Base-by-base conservation (phyloP, 1,139 yeast species). In the Pichia inconspicua region DNA sequence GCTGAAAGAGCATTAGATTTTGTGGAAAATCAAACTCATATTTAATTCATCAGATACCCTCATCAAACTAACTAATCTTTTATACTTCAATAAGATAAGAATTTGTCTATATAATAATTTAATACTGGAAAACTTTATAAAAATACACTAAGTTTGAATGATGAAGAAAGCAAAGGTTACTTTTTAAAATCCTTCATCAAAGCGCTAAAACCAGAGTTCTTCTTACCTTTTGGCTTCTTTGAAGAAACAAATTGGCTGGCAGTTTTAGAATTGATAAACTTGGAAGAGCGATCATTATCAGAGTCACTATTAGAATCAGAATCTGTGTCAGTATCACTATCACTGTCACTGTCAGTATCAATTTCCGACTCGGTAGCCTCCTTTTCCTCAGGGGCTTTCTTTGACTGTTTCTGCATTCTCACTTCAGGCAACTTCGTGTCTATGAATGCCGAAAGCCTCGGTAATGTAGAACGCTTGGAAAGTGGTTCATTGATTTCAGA, bases 1-100 rank as follows among this genome's bases (percentile, higher is more conserved):
- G 74, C 76, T 51, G 82, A 78, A 10, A 87, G 84, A 51, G 97
- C 98, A 1, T 67, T 87, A 61, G 72, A 78, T 32, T 89, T 92
- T 66, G 82, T 90, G 25, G 94, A 84, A 57, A 90, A 86, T 25
- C 81, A 77, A 54, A 68, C 54, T 25, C 55, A 45, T 25, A 49
- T 53, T 35, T 55, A 46, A 32, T 17, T n/a, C 22, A 4, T 5
- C 4, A 22, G 22, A 22, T 22, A 22, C 22, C 22, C 22, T 22
- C 22, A 22, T 22, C 1, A 22, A 5, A 22, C 22, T 22, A 5
- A 22, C 5, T 22, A 22, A 22, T 22, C 4, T 22, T 22, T 22
- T 22, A 22, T 22, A 22, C 22, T 22, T 22, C 5, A 5, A 22
- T 5, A 5, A 22, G 17, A 25, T 25, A 15, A 28, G 15, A 34